phyloP scores from a whole-genome alignment of 2,329 filamentous ascomycete species.

The Ophiosphaerella narmari region DNA sequence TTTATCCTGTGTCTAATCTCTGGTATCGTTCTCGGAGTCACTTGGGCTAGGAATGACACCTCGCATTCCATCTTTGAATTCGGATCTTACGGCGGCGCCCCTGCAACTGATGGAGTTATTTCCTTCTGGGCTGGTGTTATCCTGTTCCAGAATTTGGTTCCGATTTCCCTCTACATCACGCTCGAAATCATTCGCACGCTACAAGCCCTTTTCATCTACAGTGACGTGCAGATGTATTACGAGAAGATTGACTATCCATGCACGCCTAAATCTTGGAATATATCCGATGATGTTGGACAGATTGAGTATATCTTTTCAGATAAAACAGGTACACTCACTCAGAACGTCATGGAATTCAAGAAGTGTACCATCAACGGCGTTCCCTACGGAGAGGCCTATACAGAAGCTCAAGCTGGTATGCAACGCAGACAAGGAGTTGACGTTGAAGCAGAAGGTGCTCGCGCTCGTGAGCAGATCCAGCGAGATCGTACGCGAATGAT shows the following conservation, averaged over 20 bases:
- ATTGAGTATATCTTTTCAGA: conserved; percentile 99
- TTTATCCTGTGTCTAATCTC: conserved; percentile 87
- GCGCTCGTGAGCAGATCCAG: conserved; percentile 77
- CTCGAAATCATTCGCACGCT: conserved; percentile 92
- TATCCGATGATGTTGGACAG: conserved; percentile 95
- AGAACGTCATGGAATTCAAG: conserved; percentile 99
- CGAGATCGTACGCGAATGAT: conserved; percentile 75
- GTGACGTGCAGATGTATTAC: conserved; percentile 96
- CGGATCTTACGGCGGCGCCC: conserved; percentile 74
- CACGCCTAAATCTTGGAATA: conserved; percentile 98
- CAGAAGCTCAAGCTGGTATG: conserved; percentile 95
- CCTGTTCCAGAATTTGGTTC: conserved; percentile 97
- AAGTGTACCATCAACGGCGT: conserved; percentile 97
- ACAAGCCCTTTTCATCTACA: conserved; percentile 97
- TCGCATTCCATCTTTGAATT: conserved; percentile 85
- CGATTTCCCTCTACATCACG: conserved; percentile 96
- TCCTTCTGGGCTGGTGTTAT: conserved; percentile 96
- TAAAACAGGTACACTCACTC: conserved; percentile 87
- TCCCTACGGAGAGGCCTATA: conserved; percentile 95
- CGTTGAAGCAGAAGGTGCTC: conserved; percentile 77
- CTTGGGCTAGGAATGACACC: conserved; percentile 75
- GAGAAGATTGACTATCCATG: conserved; percentile 92
- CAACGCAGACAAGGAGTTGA: conserved; percentile 88
- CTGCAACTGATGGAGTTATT: conserved; percentile 85
- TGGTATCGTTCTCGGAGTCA: conserved; percentile 81